A percentile compares a stretch with the other conserved stretches of the same genome.
Conservation (phyloP, 495 filamentous ascomycete species). For the Hamigera avellanea region DNA sequence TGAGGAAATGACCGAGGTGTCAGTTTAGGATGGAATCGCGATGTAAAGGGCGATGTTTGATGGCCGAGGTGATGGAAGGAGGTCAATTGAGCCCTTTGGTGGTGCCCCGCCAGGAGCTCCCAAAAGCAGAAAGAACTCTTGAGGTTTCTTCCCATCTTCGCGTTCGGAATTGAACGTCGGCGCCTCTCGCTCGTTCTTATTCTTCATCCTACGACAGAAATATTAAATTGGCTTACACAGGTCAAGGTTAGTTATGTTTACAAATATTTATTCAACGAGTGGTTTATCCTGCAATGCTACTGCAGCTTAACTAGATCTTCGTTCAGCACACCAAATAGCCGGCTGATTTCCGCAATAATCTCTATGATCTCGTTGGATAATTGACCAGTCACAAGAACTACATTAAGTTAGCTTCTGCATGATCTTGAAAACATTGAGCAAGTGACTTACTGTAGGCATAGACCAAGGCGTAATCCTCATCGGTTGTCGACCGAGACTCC, state of each 20-base stretch:
- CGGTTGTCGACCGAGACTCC: constrained; percentile 37
- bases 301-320: constrained; percentile 64
- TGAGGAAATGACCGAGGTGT: constrained; percentile 3
- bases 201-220: no score
- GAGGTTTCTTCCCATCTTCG: no score
- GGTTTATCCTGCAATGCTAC: constrained; percentile 13
- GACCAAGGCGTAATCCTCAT: constrained; percentile 58
- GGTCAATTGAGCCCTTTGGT: constrained; percentile 12
- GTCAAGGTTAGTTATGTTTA: background rate
- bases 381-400: constrained; percentile 43
- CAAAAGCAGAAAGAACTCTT: background rate
- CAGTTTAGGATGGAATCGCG: constrained; percentile 14
- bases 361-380: constrained; percentile 38
- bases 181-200: no score
- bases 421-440: constrained; percentile 1
- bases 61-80: constrained; percentile 15
- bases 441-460: constrained; percentile 57
- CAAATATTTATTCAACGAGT: background rate
- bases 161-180: background rate
- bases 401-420: constrained; percentile 2
- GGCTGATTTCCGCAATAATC: constrained; percentile 37
- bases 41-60: constrained; percentile 18
- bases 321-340: constrained; percentile 60
- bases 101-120: constrained; percentile 19
- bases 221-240: no score